Base-by-base conservation (phyloP, 257 asterid genomes). In the Fraxinus americana region DNA sequence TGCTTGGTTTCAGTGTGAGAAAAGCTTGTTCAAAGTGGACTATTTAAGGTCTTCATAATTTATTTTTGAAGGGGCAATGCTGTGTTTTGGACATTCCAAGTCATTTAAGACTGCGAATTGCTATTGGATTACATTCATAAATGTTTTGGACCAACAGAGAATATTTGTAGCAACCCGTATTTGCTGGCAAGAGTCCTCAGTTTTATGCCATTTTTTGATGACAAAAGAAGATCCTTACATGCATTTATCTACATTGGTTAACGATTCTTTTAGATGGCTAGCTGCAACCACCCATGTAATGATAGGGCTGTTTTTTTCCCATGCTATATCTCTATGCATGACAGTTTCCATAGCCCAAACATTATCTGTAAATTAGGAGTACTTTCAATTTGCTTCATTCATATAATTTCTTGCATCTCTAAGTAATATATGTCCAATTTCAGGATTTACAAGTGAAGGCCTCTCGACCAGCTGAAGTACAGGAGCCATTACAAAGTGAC, bases 381-480 rank as follows among this genome's bases (percentile, higher is more conserved):
- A 3, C 21, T 14, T 13, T 16, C 4, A 52, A 52, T 17, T 17
- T 52, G 19, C 7, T n/a, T 14, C 21, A 16, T 52, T 52, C 21
- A 14, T 52, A 52, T 52, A 13, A 59, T 21, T 59, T 5, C 30
- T 19, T 38, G 43, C 43, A 38, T 21, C 29, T 59, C 30, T 59
- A 14, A 59, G 12, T 59, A 8, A 21, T 41, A 0, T 54, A 32
- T 80, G 38, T 61, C 70, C 30, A 61, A 39, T 83, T 83, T 82
- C 87, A 90, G 97, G 96, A 91, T 83, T 82, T 93, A 81, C 90
- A 87, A 79, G 93, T 93, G 61, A 93, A 89, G 82, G 79, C 92
- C 74, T 79, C 85, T 27, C 86, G 86, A 57, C 81, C 92, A 48
- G 78, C 83, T 82, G 91, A 80, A 80, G 70, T 36, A 35, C 89